A percentile compares a stretch with the other conserved stretches of the same genome.
phyloP scores from a whole-genome alignment of 129 eudicot genomes.

The Artemisia annua region DNA sequence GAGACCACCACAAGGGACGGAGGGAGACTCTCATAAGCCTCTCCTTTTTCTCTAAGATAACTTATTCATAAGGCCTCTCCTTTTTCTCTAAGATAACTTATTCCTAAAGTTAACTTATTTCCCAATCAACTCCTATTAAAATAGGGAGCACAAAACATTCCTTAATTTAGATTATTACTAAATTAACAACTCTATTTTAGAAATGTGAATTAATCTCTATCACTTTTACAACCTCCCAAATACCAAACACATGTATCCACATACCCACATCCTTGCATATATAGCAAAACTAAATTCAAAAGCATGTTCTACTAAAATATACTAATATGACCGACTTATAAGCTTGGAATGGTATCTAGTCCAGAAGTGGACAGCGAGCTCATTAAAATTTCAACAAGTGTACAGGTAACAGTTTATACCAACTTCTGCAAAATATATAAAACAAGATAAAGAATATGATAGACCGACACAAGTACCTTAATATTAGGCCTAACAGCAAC shows the following conservation, averaged over 20 bases:
- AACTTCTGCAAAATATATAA: not conserved
- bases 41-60: too few relatives aligned
- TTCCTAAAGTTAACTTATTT: too few relatives aligned
- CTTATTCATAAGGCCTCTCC: too few relatives aligned
- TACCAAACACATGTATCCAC: not conserved
- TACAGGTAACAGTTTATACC: not conserved
- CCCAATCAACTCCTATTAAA: too few relatives aligned
- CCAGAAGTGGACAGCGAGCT: not conserved
- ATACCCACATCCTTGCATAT: not conserved
- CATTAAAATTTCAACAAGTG: not conserved
- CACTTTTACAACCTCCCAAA: not conserved
- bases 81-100: too few relatives aligned
- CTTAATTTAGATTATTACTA: too few relatives aligned
- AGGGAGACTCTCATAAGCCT: too few relatives aligned
- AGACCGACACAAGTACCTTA: conserved; percentile 46
- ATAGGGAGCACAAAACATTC: too few relatives aligned
- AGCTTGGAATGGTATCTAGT: conserved; percentile 1
- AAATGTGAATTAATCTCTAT: too few relatives aligned
- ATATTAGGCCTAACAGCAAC: conserved; percentile 69
- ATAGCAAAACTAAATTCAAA: conserved; percentile 12
- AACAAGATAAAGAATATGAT: not conserved
- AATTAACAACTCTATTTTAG: too few relatives aligned
- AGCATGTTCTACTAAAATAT: not conserved
- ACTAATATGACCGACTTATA: not conserved
- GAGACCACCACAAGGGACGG: too few relatives aligned